Percentiles rank a stretch among this genome's conserved stretches.
phyloP scores from a whole-genome alignment of 208 protist genomes.

The Strigomonas galati region DNA sequence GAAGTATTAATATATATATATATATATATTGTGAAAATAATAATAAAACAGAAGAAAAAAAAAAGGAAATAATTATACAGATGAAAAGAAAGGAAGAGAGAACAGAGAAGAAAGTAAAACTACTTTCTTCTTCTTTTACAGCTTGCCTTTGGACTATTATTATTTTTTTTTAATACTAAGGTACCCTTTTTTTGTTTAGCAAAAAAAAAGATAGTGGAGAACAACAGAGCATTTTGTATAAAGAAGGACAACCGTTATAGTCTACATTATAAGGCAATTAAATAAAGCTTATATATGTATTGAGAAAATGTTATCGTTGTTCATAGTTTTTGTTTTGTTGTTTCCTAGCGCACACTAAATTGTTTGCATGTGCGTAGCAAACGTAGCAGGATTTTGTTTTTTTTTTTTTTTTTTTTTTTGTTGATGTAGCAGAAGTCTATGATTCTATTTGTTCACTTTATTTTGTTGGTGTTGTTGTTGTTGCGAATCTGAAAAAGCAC shows the following conservation, averaged over 20 bases:
- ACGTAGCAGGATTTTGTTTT: too few species aligned
- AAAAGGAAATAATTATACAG: neutral
- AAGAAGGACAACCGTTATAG: neutral
- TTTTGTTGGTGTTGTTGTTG: too few species aligned
- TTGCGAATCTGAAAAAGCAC: too few species aligned
- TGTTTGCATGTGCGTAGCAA: too few species aligned
- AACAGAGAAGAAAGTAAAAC: neutral
- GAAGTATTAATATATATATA: too few species aligned
- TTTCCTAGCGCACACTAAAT: too few species aligned
- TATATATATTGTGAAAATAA: too few species aligned
- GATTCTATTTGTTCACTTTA: too few species aligned
- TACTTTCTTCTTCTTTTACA: neutral
- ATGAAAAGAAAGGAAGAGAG: constrained; percentile 10
- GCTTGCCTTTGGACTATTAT: neutral
- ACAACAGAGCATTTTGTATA: too few species aligned
- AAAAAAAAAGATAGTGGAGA: neutral
- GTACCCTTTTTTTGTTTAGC: neutral
- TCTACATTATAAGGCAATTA: neutral
- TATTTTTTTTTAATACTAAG: neutral
- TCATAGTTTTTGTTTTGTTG: too few species aligned
- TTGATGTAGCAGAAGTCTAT: neutral
- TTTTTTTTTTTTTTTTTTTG: neutral
- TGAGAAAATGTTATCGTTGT: too few species aligned
- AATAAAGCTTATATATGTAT: too few species aligned
- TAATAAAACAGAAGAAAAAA: neutral